phyloP scores from a whole-genome alignment of 73 alveolate genomes.

The Loxodes magnus region DNA sequence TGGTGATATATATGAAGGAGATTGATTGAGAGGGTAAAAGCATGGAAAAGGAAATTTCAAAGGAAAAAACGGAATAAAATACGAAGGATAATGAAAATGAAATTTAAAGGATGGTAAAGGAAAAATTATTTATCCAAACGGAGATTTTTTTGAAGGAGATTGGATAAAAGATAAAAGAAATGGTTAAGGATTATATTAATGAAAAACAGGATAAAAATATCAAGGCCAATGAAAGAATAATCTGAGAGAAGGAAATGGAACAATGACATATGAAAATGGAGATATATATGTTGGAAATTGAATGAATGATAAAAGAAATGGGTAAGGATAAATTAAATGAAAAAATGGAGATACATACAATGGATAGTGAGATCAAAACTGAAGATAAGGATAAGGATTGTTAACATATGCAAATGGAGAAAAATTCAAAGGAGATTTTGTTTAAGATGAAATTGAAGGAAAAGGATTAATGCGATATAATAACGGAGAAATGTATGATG shows the following conservation, averaged over 20 bases:
- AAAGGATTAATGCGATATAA: no score
- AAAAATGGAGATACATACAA: not conserved
- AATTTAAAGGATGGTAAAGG: conserved; percentile 17
- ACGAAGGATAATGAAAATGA: not conserved
- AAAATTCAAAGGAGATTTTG: no score
- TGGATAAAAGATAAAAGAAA: conserved; percentile 13
- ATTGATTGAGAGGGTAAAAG: conserved; percentile 9
- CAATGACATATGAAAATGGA: not conserved
- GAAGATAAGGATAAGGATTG: no score
- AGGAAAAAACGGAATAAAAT: not conserved
- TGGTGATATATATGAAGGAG: conserved; percentile 25
- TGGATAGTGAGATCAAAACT: no score
- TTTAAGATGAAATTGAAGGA: no score
- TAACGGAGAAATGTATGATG: no score
- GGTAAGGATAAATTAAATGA: not conserved
- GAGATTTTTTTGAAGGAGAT: conserved; percentile 10
- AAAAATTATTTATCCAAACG: not conserved
- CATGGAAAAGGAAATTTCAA: not conserved
- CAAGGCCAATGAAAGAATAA: not conserved
- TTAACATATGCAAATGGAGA: no score
- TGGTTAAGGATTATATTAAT: conserved; percentile 15
- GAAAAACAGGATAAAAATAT: not conserved
- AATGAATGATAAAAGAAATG: not conserved
- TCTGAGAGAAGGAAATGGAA: not conserved
- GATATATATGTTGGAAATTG: not conserved